These are phyloP conservation scores for Phyllosticta paracitricarpa DNA, from an alignment of 2,329 filamentous ascomycete genomes.

Conservation along the genomic window DNA sequence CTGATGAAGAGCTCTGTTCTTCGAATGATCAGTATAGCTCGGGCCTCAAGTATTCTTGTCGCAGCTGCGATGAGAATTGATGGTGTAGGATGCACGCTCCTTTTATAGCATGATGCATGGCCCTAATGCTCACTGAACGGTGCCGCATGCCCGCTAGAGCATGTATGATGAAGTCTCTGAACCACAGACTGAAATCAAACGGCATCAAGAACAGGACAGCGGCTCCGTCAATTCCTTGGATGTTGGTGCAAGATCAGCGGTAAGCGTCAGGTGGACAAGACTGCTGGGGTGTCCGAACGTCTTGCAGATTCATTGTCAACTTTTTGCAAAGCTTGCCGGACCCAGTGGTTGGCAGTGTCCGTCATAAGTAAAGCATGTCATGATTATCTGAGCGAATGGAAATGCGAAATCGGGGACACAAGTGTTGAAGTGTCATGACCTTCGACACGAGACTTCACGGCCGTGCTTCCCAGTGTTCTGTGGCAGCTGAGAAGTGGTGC, in stretches of 20 bases:
- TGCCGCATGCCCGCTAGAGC: not conserved
- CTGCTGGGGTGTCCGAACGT: not conserved
- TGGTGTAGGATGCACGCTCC: not conserved
- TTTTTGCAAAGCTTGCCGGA: not conserved
- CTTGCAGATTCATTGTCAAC: not conserved
- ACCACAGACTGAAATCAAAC: not conserved
- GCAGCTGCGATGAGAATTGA: not conserved
- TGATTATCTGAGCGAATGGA: not conserved
- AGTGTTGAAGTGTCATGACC: not conserved
- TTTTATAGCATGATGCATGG: not conserved
- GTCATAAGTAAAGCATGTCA: not conserved
- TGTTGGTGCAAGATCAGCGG: not conserved
- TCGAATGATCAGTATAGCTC: not conserved
- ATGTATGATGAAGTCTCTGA: not conserved
- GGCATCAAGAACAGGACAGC: not conserved
- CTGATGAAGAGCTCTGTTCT: not conserved
- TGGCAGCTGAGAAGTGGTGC: not conserved
- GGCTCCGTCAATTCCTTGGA: not conserved
- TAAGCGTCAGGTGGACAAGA: not conserved
- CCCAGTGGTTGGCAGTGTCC: not conserved
- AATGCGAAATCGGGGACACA: not conserved
- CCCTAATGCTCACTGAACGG: not conserved
- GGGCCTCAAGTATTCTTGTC: not conserved
- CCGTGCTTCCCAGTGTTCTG: not conserved
- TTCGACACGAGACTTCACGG: not conserved